Evolutionary conservation across 257 asterid genomes (phyloP).

Genomic region (Solanum sejunctum): DNA sequence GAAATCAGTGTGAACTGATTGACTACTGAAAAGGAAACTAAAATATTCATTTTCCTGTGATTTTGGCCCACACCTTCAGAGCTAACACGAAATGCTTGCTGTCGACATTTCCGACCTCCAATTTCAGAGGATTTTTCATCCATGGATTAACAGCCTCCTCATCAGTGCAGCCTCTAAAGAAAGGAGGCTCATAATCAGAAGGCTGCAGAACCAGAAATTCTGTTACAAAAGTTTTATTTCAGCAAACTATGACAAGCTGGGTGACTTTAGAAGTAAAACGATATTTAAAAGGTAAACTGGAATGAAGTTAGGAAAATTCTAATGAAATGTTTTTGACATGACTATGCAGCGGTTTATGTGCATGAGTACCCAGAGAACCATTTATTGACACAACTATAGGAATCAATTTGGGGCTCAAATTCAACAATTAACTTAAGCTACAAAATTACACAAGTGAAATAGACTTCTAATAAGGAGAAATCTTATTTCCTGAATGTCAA

Average conservation of each 20-base stretch:
- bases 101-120: conserved; percentile 26
- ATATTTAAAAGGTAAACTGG: background rate
- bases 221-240: background rate
- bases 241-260: background rate
- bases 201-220: conserved; percentile 57
- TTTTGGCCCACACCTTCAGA: conserved; percentile 53
- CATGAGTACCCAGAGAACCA: background rate
- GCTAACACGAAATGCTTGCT: conserved; percentile 83
- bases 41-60: background rate
- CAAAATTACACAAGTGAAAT: background rate
- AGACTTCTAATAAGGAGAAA: background rate
- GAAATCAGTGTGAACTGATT: background rate
- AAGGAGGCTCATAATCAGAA: conserved; percentile 92
- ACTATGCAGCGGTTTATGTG: background rate
- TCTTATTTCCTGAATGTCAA: background rate
- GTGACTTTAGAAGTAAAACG: background rate
- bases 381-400: background rate
- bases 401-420: background rate
- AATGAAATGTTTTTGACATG: too few relatives aligned
- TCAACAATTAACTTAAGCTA: too few relatives aligned
- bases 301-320: background rate
- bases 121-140: conserved; percentile 70
- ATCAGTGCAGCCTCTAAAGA: conserved; percentile 78
- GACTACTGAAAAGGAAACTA: conserved; percentile 2
- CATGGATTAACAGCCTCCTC: conserved; percentile 78